Percentiles rank a stretch among this genome's conserved stretches.
Conservation (phyloP, 2,329 filamentous ascomycete species). For the Pyricularia sp. region DNA sequence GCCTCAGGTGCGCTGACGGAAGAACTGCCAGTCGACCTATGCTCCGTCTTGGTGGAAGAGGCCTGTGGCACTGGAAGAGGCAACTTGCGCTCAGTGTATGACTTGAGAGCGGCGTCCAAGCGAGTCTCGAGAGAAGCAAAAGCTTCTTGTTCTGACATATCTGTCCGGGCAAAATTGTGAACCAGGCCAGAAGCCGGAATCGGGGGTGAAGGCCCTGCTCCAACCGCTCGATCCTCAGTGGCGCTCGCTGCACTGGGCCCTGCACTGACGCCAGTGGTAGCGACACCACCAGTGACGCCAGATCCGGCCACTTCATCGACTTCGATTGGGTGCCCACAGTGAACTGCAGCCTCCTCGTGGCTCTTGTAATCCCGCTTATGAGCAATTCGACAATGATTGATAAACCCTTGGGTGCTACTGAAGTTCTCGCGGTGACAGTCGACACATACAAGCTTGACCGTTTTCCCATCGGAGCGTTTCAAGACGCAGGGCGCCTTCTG, state of each 20-base stretch:
- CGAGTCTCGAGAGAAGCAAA: conserved; percentile 40
- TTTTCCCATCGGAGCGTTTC: conserved; percentile 75
- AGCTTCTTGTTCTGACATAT: conserved; percentile 27
- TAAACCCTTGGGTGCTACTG: conserved; percentile 95
- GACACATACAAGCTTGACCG: conserved; percentile 83
- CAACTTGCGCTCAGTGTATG: conserved; percentile 40
- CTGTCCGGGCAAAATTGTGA: conserved; percentile 49
- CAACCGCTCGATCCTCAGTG: conserved; percentile 19
- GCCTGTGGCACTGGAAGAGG: conserved; percentile 21
- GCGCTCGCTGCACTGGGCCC: neutral
- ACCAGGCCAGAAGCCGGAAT: conserved; percentile 39
- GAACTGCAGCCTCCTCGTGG: conserved; percentile 85
- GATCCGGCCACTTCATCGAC: conserved; percentile 42
- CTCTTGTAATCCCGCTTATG: conserved; percentile 92
- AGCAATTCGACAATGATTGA: conserved; percentile 96
- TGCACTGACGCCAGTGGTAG: neutral
- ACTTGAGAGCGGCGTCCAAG: conserved; percentile 42
- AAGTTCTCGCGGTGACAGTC: conserved; percentile 88
- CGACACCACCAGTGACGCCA: neutral
- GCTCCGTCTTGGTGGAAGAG: conserved; percentile 5
- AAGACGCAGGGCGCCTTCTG: conserved; percentile 77
- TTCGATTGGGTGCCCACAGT: conserved; percentile 77
- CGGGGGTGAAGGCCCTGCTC: conserved; percentile 1
- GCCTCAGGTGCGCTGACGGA: conserved; percentile 49
- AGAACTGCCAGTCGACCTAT: conserved; percentile 9